A percentile compares a stretch with the other conserved stretches of the same genome.
These are phyloP conservation scores for Chaetomium strumarium DNA, from an alignment of 2,329 filamentous ascomycete genomes.

Conservation along the genomic window DNA sequence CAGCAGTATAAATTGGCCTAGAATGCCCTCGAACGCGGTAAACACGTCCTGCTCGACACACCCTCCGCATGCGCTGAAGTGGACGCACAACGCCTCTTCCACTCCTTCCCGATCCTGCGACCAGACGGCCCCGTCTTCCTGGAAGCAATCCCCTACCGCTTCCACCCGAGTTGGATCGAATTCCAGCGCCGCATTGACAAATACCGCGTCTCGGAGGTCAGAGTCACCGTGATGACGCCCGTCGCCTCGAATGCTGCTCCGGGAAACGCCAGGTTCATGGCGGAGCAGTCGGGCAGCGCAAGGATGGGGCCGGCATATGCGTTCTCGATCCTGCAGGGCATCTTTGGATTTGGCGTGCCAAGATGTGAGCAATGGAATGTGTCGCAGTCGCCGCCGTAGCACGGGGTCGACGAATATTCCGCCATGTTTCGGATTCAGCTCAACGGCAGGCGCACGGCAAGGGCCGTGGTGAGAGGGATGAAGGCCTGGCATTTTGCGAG, in stretches of 20 bases:
- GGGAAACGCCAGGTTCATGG: slow-evolving; percentile 41
- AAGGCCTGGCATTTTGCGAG: too few species aligned
- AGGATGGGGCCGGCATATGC: slow-evolving; percentile 39
- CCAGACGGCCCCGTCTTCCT: slow-evolving; percentile 40
- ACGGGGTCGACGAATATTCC: neutral
- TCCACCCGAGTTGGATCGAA: slow-evolving; percentile 42
- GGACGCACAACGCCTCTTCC: slow-evolving; percentile 42
- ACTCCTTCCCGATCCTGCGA: slow-evolving; percentile 29
- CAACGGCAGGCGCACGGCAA: too few species aligned
- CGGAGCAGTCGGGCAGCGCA: slow-evolving; percentile 37
- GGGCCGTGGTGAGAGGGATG: too few species aligned
- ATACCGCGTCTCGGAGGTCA: slow-evolving; percentile 33
- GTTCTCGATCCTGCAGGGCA: slow-evolving; percentile 33
- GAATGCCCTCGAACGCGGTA: slow-evolving; percentile 42
- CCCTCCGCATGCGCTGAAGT: slow-evolving; percentile 40
- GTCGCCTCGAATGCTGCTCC: slow-evolving; percentile 19
- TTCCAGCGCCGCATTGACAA: slow-evolving; percentile 38
- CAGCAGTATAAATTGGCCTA: slow-evolving; percentile 43
- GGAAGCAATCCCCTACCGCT: slow-evolving; percentile 48
- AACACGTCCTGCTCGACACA: slow-evolving; percentile 53
- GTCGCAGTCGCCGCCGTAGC: neutral
- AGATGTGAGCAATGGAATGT: slow-evolving; percentile 26
- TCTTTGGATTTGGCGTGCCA: slow-evolving; percentile 36
- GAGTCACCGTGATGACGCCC: slow-evolving; percentile 25
- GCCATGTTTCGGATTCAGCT: neutral